Evolutionary conservation across 2,329 filamentous ascomycete genomes (phyloP), one percentile per base, ranked within the genome.

Genomic region (Trichoderma sp.): DNA sequence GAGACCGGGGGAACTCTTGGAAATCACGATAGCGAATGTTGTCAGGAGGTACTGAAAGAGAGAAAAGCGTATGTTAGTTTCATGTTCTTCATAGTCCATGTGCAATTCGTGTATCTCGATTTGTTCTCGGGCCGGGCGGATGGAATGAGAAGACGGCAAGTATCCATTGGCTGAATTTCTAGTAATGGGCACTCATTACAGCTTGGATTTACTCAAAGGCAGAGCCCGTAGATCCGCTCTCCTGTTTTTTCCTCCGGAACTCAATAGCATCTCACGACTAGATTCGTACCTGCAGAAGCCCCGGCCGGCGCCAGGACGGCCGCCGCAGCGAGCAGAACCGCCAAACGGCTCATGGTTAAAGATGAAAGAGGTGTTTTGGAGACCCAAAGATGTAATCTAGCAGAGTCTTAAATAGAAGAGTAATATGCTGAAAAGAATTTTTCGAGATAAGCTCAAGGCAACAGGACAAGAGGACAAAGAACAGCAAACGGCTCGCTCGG

Each of bases 251-350:
- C 55, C 20, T 53, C 47, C 47, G 3, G 5, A 7, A 13, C 13
- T 59, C 30, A 59, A 59, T 32, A 28, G 34, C 47, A 50, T 50
- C 17, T 28, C 13, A n/a, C 15, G 15, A 57, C 30, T 72, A 55
- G 57, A 55, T 63, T 34, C 39, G 64, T 72, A 73, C 71, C 73
- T 73, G 71, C 73, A 66, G 68, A 63, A 47, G 63, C 70, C 65
- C 62, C 73, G 59, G 71, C 62, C 13, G 72, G 64, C 47, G 55
- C 53, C 72, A 64, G 57, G 55, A 58, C 70, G 34, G 73, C 57
- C 28, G 71, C 66, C 36, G 69, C 74, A 55, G 73, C 70, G 62
- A 75, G 74, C 68, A 75, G 63, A 58, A 72, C 32, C 50, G 73
- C 68, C 66, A 75, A 36, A 63, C 70, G 62, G 12, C 39, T 66